A percentile compares a stretch with the other conserved stretches of the same genome.
These are phyloP conservation scores for Neobulgaria alba DNA, from an alignment of 2,329 filamentous ascomycete genomes.

Conservation along the genomic window DNA sequence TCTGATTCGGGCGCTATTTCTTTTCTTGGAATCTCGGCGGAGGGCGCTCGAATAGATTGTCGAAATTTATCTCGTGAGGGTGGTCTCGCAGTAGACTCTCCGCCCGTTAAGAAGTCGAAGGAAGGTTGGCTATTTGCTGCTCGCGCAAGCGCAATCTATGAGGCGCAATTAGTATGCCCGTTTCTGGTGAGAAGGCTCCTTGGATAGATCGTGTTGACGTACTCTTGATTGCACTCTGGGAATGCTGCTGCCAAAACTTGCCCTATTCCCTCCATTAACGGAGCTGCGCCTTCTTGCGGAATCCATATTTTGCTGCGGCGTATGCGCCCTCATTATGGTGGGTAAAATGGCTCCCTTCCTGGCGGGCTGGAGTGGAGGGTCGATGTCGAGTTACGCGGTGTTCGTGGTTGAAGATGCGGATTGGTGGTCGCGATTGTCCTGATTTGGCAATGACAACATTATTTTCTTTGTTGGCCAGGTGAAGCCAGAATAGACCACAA, in stretches of 20 bases:
- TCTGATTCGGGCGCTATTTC: constrained; percentile 34
- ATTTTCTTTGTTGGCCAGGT: background rate
- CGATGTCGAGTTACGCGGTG: too few species aligned
- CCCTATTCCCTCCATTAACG: constrained; percentile 17
- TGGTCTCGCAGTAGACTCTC: constrained; percentile 32
- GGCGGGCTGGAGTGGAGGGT: background rate
- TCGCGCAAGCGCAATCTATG: constrained; percentile 37
- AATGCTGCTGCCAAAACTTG: constrained; percentile 25
- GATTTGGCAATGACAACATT: background rate
- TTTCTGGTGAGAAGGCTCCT: background rate
- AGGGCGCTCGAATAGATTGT: constrained; percentile 43
- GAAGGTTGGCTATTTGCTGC: constrained; percentile 42
- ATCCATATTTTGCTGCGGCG: constrained; percentile 19
- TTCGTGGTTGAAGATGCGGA: background rate
- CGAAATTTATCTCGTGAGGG: constrained; percentile 21
- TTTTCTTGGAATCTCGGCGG: constrained; percentile 39
- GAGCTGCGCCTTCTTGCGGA: constrained; percentile 21
- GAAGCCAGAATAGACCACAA: too few species aligned
- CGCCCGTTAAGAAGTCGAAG: constrained; percentile 51
- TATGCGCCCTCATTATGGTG: constrained; percentile 24
- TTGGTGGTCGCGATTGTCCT: background rate
- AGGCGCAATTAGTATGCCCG: background rate
- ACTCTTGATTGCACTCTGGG: constrained; percentile 21
- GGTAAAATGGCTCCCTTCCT: background rate
- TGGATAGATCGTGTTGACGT: background rate